These are phyloP conservation scores for Colletotrichum lentis DNA, from an alignment of 2,329 filamentous ascomycete genomes.

Conservation along the genomic window DNA sequence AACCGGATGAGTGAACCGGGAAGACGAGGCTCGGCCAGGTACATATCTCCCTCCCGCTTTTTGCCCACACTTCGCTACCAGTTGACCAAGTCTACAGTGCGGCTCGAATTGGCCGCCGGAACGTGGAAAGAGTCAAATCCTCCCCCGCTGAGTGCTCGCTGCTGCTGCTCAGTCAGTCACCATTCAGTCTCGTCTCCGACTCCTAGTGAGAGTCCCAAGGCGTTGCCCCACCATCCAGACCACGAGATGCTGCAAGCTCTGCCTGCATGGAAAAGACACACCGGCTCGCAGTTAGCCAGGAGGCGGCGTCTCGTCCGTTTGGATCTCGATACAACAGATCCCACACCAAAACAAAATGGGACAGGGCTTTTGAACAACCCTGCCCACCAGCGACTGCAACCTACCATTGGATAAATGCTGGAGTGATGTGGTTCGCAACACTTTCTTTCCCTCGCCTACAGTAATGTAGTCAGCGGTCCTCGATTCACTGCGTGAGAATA, in stretches of 20 bases:
- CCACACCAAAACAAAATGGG: slow-evolving; percentile 23
- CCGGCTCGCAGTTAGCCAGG: slow-evolving; percentile 30
- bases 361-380: slow-evolving; percentile 25
- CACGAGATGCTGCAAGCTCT: slow-evolving; percentile 37
- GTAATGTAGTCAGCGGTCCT: not conserved
- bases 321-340: slow-evolving; percentile 35
- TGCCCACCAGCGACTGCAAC: slow-evolving; percentile 26
- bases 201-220: not conserved
- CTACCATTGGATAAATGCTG: slow-evolving; percentile 2
- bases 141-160: not conserved
- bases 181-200: not conserved
- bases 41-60: not conserved
- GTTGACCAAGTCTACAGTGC: slow-evolving; percentile 31
- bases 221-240: slow-evolving; percentile 28
- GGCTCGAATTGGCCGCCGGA: slow-evolving; percentile 5
- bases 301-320: slow-evolving; percentile 33
- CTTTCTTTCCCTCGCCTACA: not conserved
- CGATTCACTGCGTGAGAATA: not conserved
- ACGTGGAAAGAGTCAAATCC: too few relatives aligned
- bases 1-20: slow-evolving; percentile 35
- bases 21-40: slow-evolving; percentile 16
- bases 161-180: not conserved
- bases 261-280: slow-evolving; percentile 22
- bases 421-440: slow-evolving; percentile 20
- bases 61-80: not conserved